These are phyloP conservation scores for Metschnikowia lochheadii DNA, from an alignment of 805 yeast genomes.

Conservation along the genomic window DNA sequence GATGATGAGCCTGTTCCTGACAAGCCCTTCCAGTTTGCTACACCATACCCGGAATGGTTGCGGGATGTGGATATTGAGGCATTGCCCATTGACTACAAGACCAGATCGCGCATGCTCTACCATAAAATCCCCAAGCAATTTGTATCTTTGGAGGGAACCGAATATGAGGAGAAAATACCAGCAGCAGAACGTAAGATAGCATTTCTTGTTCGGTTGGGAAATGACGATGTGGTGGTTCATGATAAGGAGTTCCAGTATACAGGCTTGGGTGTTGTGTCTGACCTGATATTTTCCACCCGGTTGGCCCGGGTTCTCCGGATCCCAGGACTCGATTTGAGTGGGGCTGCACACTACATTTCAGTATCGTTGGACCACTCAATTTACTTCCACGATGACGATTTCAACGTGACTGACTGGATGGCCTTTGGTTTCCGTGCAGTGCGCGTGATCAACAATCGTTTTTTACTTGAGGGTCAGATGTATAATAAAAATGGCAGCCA, in stretches of 20 bases:
- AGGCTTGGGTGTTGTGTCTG: slow-evolving; percentile 57
- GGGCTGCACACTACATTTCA: slow-evolving; percentile 37
- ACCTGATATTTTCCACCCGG: slow-evolving; percentile 50
- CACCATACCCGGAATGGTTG: slow-evolving; percentile 32
- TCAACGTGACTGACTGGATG: slow-evolving; percentile 42
- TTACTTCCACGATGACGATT: slow-evolving; percentile 57
- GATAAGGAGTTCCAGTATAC: slow-evolving; percentile 39
- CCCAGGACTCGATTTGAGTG: slow-evolving; percentile 24
- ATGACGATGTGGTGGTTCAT: slow-evolving; percentile 18
- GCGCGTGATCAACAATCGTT: slow-evolving; percentile 49
- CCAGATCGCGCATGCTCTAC: slow-evolving; percentile 13
- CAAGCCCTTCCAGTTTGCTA: slow-evolving; percentile 33
- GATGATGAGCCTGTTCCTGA: slow-evolving; percentile 20
- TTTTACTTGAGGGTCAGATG: slow-evolving; percentile 56
- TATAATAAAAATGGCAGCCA: slow-evolving; percentile 47
- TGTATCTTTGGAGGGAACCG: slow-evolving; percentile 26
- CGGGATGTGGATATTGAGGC: slow-evolving; percentile 14
- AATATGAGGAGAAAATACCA: slow-evolving; percentile 22
- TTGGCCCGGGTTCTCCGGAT: slow-evolving; percentile 48
- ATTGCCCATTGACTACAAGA: slow-evolving; percentile 6
- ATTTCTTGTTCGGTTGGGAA: slow-evolving; percentile 24
- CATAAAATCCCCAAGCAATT: slow-evolving; percentile 33
- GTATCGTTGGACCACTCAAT: slow-evolving; percentile 66
- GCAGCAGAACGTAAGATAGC: slow-evolving; percentile 25
- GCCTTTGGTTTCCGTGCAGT: slow-evolving; percentile 46